phyloP scores from a whole-genome alignment of 352 stramenopile genomes.

The Phytophthora foliorum region DNA sequence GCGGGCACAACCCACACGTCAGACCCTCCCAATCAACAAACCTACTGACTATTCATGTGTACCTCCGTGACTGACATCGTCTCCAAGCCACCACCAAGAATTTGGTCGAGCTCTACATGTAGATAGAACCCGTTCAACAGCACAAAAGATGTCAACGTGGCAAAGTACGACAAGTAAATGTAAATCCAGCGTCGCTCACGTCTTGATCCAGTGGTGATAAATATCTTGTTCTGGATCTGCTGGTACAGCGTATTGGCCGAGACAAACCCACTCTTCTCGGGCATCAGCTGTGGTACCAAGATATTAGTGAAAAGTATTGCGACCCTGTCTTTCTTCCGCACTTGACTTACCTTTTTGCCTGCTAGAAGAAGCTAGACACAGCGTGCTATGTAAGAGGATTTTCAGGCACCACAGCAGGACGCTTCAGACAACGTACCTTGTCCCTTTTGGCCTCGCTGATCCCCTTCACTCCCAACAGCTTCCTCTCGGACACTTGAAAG shows the following conservation, averaged over 20 bases:
- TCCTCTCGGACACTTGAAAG: constrained; percentile 79
- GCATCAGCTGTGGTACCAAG: constrained; percentile 58
- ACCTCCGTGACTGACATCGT: constrained; percentile 94
- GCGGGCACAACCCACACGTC: not conserved
- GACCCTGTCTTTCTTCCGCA: not conserved
- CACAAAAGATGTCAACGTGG: constrained; percentile 4
- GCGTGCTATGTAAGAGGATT: constrained; percentile 1
- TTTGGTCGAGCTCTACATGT: constrained; percentile 88
- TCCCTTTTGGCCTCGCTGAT: constrained; percentile 91
- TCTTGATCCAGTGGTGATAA: constrained; percentile 81
- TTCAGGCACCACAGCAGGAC: not conserved
- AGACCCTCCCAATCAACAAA: not conserved
- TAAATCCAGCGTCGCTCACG: constrained; percentile 38
- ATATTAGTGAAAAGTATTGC: not conserved
- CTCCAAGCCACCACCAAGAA: constrained; percentile 91
- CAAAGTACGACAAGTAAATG: constrained; percentile 11
- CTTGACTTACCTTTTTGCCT: constrained; percentile 62
- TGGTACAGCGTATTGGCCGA: constrained; percentile 73
- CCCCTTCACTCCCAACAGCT: constrained; percentile 84
- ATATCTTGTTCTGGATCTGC: constrained; percentile 79
- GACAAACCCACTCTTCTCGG: constrained; percentile 80
- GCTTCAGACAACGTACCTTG: constrained; percentile 54
- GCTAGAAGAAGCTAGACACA: constrained; percentile 70
- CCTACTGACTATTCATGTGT: not conserved
- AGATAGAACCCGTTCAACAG: not conserved